phyloP scores from a whole-genome alignment of 2,329 filamentous ascomycete species.

The Aspergillus niger region DNA sequence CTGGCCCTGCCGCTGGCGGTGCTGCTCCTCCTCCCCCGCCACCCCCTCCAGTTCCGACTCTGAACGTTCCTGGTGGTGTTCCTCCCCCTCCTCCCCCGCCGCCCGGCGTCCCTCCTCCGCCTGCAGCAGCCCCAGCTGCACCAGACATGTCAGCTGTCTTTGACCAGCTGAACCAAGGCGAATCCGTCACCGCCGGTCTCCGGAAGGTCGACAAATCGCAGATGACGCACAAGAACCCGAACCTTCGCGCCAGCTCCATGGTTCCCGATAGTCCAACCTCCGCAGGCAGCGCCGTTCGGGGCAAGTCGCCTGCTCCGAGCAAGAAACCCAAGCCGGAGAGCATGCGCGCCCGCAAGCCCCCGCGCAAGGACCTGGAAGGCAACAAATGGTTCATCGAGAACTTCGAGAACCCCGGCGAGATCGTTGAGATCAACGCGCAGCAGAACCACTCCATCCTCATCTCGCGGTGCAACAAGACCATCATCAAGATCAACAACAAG shows the following conservation, averaged over 20 bases:
- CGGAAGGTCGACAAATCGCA: conserved; percentile 92
- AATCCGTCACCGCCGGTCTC: conserved; percentile 81
- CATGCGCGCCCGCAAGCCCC: conserved; percentile 80
- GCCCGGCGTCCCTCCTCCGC: conserved; percentile 61
- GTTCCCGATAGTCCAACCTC: conserved; percentile 63
- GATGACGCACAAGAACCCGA: conserved; percentile 99
- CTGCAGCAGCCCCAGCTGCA: conserved; percentile 45
- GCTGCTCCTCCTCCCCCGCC: conserved; percentile 53
- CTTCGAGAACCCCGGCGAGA: conserved; percentile 73
- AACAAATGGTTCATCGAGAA: conserved; percentile 98
- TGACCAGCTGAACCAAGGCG: conserved; percentile 84
- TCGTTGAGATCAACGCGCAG: conserved; percentile 78
- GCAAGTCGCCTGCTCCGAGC: conserved; percentile 83
- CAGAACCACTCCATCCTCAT: conserved; percentile 90
- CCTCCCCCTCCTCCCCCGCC: conserved; percentile 69
- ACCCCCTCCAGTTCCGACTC: conserved; percentile 48
- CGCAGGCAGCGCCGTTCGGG: conserved; percentile 58
- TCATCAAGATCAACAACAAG: conserved; percentile 86
- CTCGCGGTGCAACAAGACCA: conserved; percentile 86
- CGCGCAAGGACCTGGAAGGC: conserved; percentile 75
- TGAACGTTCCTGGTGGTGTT: conserved; percentile 56
- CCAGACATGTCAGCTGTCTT: conserved; percentile 85
- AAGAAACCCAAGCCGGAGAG: conserved; percentile 85
- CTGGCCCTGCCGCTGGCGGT: conserved; percentile 38
- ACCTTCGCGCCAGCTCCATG: conserved; percentile 70